Evolutionary conservation across 495 filamentous ascomycete species (phyloP), one percentile per base, ranked within the genome.

Genomic region (Sordaria brevicollis): DNA sequence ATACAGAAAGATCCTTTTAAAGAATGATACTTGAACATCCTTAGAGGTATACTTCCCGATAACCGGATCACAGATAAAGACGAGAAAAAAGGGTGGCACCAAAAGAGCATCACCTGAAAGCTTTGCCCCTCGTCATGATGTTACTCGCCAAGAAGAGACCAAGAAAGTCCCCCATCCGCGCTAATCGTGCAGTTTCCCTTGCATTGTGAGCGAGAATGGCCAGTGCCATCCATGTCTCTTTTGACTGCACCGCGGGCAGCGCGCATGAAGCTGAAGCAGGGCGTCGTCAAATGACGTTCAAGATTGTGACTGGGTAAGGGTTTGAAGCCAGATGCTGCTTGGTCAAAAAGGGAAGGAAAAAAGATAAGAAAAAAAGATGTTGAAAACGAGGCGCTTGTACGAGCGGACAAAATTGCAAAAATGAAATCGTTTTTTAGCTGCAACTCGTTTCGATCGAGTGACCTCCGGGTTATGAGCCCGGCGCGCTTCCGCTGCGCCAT

Each of bases 401-500:
- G 35, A 31, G 62, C 54, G 25, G 57, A 65, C 29, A 39, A 68
- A 68, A 72, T 72, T 69, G 71, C 67, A 35, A 67, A 70, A 67
- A 43, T 15, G 19, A 49, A 43, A 9, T 19, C 31, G 29, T n/a
- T 9, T 0, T n/a, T 1, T 67, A 41, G 65, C 65, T 71, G 34
- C 38, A 70, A 70, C 68, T 66, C 54, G 68, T 70, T 70, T 70
- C 68, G 68, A 70, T 70, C 68, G 54, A 66, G 68, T 70, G 68
- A 36, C 68, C 68, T 70, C 68, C 68, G 68, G 68, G 68, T 70
- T 70, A 70, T 70, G 68, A 70, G 68, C 68, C 68, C 68, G 68
- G 68, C 68, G 68, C 68, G 68, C 68, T 70, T 70, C 68, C 68
- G 68, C 68, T 70, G 68, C 68, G 68, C 68, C 68, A 70, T 70